Percentiles rank a stretch among this genome's conserved stretches.
Evolutionary conservation across 108 stramenopile genomes (phyloP).

Genomic region (Cyclotella kingstonii): DNA sequence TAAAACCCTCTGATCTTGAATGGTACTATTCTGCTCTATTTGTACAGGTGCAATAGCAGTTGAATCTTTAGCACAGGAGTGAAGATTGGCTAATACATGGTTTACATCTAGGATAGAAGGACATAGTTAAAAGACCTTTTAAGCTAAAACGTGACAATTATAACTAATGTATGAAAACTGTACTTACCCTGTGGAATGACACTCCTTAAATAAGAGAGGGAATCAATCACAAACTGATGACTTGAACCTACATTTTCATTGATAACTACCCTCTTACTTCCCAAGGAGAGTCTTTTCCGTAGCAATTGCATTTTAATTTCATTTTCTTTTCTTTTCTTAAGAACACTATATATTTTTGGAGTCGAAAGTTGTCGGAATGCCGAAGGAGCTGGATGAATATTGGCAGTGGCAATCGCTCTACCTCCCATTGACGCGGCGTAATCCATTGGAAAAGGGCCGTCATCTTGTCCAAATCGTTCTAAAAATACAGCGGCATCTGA

Average conservation of each 20-base stretch:
- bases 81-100: constrained; percentile 49
- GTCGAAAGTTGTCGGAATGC: constrained; percentile 72
- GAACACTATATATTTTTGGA: constrained; percentile 70
- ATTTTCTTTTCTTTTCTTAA: constrained; percentile 64
- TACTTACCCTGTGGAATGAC: constrained; percentile 54
- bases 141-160: background rate
- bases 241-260: constrained; percentile 43
- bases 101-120: constrained; percentile 42
- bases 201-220: constrained; percentile 52
- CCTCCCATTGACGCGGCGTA: constrained; percentile 64
- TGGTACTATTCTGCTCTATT: background rate
- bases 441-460: constrained; percentile 45
- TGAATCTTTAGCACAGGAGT: constrained; percentile 48
- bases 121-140: constrained; percentile 7
- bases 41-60: constrained; percentile 2
- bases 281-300: constrained; percentile 40
- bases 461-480: constrained; percentile 28
- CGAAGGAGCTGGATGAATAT: constrained; percentile 65
- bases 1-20: constrained; percentile 13
- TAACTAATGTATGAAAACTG: background rate
- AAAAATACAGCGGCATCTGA: constrained; percentile 68
- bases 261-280: constrained; percentile 18
- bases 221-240: constrained; percentile 56
- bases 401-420: constrained; percentile 64
- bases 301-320: constrained; percentile 50